Evolutionary conservation across 2,329 filamentous ascomycete genomes (phyloP), one percentile per base, ranked within the genome.

Genomic region (Neonectria faginata): DNA sequence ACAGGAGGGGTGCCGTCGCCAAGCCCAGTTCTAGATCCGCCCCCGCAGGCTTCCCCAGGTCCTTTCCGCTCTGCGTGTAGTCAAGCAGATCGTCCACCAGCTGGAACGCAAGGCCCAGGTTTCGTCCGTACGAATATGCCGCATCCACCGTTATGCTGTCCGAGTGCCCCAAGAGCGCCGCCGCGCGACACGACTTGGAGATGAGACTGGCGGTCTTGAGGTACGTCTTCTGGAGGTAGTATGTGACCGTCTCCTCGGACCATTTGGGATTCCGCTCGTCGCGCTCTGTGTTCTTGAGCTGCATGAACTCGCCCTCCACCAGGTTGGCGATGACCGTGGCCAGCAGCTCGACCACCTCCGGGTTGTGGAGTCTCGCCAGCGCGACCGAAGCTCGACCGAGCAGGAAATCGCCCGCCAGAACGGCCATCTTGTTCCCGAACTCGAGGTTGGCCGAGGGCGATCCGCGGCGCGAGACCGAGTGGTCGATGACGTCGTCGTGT

Each of bases 381-480:
- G 95, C 95, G 7, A 98, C 94, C 0, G 96, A 99, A 1, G 96
- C 96, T 56, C 96, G 88, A 4, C 95, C 95, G 2, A 99, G 86
- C 48, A 99, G 83, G 76, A 99, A 99, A 78, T 99, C 96, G n/a
- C 96, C 96, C 0, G 96, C 96, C 70, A 99, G 82, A 2, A 99
- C 95, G 14, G 96, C 95, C 95, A 99, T 98, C 81, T 99, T 99
- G 84, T 99, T 99, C 68, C 96, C 96, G 74, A 98, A 98, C 74
- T 94, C 92, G 66, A 96, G 87, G 78, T 99, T 99, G 33, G 96
- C 96, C 2, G 93, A 97, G 8, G 93, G 91, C 3, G 89, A 89
- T 31, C 93, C 92, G 65, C 96, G 92, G 60, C 96, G 89, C 11
- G 94, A 91, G 45, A 92, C 85, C 1, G 94, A 97, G 78, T 95